phyloP scores from a whole-genome alignment of 495 filamentous ascomycete genomes.

The Melanomma pulvis-pyrius region DNA sequence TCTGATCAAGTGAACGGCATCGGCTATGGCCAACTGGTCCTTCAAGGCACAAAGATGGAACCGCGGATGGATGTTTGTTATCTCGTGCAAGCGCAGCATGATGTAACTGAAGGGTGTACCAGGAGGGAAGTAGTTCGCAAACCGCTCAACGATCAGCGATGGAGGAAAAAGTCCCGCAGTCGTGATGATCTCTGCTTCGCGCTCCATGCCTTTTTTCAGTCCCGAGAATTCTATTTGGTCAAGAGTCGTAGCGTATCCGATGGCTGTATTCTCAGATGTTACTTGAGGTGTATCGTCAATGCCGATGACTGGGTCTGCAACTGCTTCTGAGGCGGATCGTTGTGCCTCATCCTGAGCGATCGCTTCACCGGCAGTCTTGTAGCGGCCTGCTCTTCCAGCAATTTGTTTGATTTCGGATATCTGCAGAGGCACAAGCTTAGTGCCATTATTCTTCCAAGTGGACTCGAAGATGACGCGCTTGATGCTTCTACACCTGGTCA shows the following conservation, averaged over 20 bases:
- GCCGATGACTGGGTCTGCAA: conserved; percentile 4
- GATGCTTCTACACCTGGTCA: conserved; percentile 61
- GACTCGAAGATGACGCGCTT: conserved; percentile 89
- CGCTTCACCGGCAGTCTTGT: conserved; percentile 66
- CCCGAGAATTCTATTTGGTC: conserved; percentile 67
- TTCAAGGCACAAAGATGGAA: conserved; percentile 74
- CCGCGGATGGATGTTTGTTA: conserved; percentile 58
- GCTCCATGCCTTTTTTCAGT: conserved; percentile 63
- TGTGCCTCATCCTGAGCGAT: conserved; percentile 33
- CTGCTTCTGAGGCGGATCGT: background rate
- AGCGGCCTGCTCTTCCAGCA: conserved; percentile 89
- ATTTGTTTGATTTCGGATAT: conserved; percentile 93
- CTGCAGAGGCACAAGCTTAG: conserved; percentile 53
- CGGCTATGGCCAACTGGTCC: conserved; percentile 64
- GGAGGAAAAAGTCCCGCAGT: conserved; percentile 79
- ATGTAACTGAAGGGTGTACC: conserved; percentile 77
- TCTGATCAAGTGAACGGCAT: conserved; percentile 66
- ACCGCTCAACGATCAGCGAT: conserved; percentile 63
- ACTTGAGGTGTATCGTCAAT: conserved; percentile 14
- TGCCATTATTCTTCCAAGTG: conserved; percentile 65
- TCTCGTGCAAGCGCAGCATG: conserved; percentile 68
- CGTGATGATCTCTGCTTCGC: conserved; percentile 64
- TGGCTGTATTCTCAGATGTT: conserved; percentile 41
- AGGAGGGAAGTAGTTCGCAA: conserved; percentile 76
- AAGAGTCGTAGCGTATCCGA: conserved; percentile 81